These are phyloP conservation scores for Trametes meyenii DNA, from an alignment of 768 basidiomycete species.

Conservation along the genomic window DNA sequence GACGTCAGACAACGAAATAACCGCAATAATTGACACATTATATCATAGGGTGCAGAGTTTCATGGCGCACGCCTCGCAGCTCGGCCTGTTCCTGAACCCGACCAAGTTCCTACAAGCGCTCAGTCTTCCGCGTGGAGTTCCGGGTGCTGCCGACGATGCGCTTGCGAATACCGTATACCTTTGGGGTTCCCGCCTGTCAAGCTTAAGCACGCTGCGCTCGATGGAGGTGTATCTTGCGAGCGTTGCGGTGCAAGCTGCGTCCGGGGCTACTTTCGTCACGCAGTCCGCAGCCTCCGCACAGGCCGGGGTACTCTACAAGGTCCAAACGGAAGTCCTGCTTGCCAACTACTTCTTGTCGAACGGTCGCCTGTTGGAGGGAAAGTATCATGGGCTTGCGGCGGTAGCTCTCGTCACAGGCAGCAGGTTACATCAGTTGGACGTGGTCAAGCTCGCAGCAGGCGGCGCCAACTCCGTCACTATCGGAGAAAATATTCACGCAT, in stretches of 20 bases:
- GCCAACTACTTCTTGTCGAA: constrained; percentile 33
- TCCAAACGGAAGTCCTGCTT: constrained; percentile 40
- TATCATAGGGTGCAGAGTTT: constrained; percentile 59
- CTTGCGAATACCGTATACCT: constrained; percentile 49
- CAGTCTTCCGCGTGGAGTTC: constrained; percentile 27
- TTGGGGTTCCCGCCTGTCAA: constrained; percentile 38
- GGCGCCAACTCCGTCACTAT: constrained; percentile 25
- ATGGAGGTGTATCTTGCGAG: constrained; percentile 30
- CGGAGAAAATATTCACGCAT: constrained; percentile 32
- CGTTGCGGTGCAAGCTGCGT: constrained; percentile 14
- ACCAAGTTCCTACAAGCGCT: constrained; percentile 46
- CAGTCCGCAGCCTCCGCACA: constrained; percentile 30
- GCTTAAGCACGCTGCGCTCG: constrained; percentile 25
- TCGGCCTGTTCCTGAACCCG: constrained; percentile 68
- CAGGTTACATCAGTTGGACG: constrained; percentile 32
- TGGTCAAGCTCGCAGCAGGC: constrained; percentile 1
- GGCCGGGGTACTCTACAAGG: constrained; percentile 39
- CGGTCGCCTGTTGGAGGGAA: constrained; percentile 35
- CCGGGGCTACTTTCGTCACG: not conserved
- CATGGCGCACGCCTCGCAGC: constrained; percentile 54
- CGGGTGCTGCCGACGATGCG: constrained; percentile 34
- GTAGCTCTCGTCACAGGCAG: constrained; percentile 34
- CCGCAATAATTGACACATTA: not conserved
- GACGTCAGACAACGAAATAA: not conserved
- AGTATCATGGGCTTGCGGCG: constrained; percentile 36